These are phyloP conservation scores for Lineolata rhizophorae DNA, from an alignment of 495 filamentous ascomycete genomes.

Conservation along the genomic window DNA sequence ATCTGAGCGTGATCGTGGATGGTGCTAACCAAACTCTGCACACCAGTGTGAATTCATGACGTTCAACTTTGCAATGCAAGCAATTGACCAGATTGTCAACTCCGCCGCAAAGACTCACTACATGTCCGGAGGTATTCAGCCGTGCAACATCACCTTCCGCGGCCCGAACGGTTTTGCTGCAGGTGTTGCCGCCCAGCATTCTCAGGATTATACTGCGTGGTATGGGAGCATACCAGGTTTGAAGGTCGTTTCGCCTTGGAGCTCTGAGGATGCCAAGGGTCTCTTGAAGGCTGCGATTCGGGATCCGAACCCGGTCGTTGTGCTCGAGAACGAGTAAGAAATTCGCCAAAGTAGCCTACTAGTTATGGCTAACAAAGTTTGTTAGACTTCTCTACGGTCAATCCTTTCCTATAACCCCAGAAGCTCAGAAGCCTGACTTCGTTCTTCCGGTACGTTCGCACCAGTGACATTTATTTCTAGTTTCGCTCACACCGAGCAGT, in stretches of 20 bases:
- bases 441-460: conserved; percentile 43
- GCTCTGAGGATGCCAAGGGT: conserved; percentile 94
- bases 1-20: background rate
- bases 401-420: conserved; percentile 87
- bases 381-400: conserved; percentile 72
- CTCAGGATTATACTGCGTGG: conserved; percentile 95
- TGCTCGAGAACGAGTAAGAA: conserved; percentile 83
- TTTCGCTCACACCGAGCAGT: conserved; percentile 17
- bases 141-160: conserved; percentile 98
- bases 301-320: conserved; percentile 87
- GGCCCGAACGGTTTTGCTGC: conserved; percentile 94
- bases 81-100: conserved; percentile 99
- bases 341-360: background rate
- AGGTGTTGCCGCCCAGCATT: conserved; percentile 93
- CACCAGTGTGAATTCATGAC: conserved; percentile 97
- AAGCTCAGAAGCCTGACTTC: conserved; percentile 85
- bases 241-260: conserved; percentile 92
- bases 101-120: conserved; percentile 98
- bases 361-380: conserved; percentile 11
- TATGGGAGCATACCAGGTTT: conserved; percentile 94
- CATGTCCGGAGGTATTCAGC: conserved; percentile 98
- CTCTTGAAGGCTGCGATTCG: conserved; percentile 93
- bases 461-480: background rate
- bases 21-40: background rate
- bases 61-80: conserved; percentile 99